Evolutionary conservation across 139 green algal genomes (phyloP), one percentile per base, ranked within the genome.

Genomic region (Micractinium conductrix): DNA sequence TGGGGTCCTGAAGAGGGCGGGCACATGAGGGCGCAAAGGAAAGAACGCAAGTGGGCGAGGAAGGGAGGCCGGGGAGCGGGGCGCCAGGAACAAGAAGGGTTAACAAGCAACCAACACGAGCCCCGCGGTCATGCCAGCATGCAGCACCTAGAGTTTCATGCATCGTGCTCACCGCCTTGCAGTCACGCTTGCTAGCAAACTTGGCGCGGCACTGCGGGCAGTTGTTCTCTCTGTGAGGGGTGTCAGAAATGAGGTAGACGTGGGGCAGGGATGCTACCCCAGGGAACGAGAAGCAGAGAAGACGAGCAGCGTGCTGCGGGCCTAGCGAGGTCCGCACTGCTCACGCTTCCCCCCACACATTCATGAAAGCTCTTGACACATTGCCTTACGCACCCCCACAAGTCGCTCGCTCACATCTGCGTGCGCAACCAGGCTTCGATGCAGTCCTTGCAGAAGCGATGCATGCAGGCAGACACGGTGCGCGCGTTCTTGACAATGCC

Each of bases 391-490:
- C 16, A 67, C 5, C 58, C 24, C 53, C 26, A 3, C 19, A 35
- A 67, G 58, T 28, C 16, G 58, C 58, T 35, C 43, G 38, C 79
- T 44, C 67, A 88, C 89, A 79, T 87, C 45, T 82, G 65, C 0
- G 85, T 80, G 26, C 89, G 73, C 43, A 93, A 83, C 90, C 88
- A 93, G 37, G 82, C 79, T 43, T 93, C 84, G 28, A 93, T 92
- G 76, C 89, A 93, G 12, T 74, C 71, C 30, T 85, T 80, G 78
- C 89, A 93, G 68, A 93, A 92, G 69, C 90, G 85, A 42, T 93
- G 90, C 90, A 93, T 92, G 79, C 90, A 93, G 28, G 63, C 83
- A 21, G 90, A 88, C 2, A 93, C 65, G 26, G 86, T 53, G 14
- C 82, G 62, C 0, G 88, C 81, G 70, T 91, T 78, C 40, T 84